Evolutionary conservation across 2,329 filamentous ascomycete genomes (phyloP).

Genomic region (Penicillium aurantiogriseum): DNA sequence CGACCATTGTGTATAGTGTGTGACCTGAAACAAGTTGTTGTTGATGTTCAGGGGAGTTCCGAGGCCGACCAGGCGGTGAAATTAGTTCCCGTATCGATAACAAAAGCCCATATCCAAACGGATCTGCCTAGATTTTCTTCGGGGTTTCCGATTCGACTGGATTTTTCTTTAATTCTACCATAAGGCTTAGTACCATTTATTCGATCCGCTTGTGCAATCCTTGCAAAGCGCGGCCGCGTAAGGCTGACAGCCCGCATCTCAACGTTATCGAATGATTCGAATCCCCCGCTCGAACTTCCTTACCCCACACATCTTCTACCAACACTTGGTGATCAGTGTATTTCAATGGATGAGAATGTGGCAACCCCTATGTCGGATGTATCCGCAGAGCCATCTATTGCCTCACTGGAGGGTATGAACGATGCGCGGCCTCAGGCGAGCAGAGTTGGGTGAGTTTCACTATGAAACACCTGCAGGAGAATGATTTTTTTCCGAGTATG

Average conservation of each 20-base stretch:
- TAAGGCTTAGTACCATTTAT: neutral
- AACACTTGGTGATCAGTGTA: neutral
- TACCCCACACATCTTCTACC: conserved; percentile 23
- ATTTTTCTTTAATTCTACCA: neutral
- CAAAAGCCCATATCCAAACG: conserved; percentile 9
- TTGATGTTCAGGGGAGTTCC: conserved; percentile 24
- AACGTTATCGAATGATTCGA: conserved; percentile 13
- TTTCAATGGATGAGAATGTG: conserved; percentile 17
- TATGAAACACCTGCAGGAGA: neutral
- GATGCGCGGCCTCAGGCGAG: conserved; percentile 8
- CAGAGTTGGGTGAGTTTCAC: conserved; percentile 16
- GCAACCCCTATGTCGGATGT: conserved; percentile 11
- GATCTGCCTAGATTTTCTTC: conserved; percentile 18
- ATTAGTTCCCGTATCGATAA: conserved; percentile 14
- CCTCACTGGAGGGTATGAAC: conserved; percentile 8
- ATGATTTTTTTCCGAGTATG: neutral
- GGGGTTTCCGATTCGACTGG: neutral
- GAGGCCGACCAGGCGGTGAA: conserved; percentile 21
- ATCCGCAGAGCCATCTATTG: conserved; percentile 13
- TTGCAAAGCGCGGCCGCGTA: conserved; percentile 11
- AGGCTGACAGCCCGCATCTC: conserved; percentile 23
- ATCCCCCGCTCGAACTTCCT: conserved; percentile 16
- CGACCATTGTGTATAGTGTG: conserved; percentile 64
- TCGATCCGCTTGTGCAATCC: neutral
- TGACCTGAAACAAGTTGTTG: conserved; percentile 1